phyloP scores from a whole-genome alignment of 345 rosid species.

The Excoecaria cochinchinensis region DNA sequence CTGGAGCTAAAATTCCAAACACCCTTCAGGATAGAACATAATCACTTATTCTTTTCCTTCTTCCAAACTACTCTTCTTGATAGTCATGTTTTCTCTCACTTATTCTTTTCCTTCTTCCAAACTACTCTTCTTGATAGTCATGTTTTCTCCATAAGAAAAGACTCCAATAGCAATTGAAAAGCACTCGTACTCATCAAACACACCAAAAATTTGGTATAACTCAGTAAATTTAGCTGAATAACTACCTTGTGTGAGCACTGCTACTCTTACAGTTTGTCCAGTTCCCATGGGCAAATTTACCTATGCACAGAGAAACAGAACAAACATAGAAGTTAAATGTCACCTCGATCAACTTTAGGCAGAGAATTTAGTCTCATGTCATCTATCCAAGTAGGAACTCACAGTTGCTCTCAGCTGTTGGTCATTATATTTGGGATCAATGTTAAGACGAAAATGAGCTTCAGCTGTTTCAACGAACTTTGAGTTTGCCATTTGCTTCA shows the following conservation, averaged over 20 bases:
- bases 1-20: too few species aligned
- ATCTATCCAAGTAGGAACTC: slow-evolving; percentile 22
- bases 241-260: slow-evolving; percentile 96
- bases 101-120: too few species aligned
- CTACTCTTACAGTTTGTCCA: slow-evolving; percentile 86
- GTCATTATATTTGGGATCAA: slow-evolving; percentile 93
- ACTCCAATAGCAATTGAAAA: background rate
- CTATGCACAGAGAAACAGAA: slow-evolving; percentile 36
- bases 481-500: slow-evolving; percentile 63
- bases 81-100: background rate
- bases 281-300: slow-evolving; percentile 98
- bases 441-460: slow-evolving; percentile 97
- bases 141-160: background rate
- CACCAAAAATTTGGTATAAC: background rate
- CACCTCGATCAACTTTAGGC: background rate
- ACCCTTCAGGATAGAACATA: too few species aligned
- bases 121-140: too few species aligned
- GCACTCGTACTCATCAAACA: background rate
- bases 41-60: too few species aligned
- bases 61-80: too few species aligned
- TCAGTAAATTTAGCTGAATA: slow-evolving; percentile 12
- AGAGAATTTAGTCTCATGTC: background rate
- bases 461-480: slow-evolving; percentile 87
- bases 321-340: background rate
- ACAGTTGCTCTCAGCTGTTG: slow-evolving; percentile 98